Percentiles rank a stretch among this genome's conserved stretches.
phyloP scores from a whole-genome alignment of 495 filamentous ascomycete genomes.

The Penicillium pulvis region DNA sequence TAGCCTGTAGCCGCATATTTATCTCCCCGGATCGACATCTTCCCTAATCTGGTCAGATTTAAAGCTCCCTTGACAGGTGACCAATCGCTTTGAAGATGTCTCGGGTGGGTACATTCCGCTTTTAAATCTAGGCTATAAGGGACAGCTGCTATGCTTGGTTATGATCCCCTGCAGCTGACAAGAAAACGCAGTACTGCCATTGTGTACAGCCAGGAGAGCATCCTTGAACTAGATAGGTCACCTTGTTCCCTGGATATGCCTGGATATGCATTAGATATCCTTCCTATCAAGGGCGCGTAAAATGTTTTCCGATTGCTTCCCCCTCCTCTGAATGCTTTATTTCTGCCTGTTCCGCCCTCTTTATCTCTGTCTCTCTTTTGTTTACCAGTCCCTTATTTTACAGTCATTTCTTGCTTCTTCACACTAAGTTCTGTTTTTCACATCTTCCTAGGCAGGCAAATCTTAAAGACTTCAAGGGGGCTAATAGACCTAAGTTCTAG shows the following conservation, averaged over 20 bases:
- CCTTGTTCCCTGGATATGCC: background rate
- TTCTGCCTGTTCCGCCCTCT: no score
- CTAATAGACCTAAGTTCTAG: background rate
- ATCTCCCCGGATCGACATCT: conserved; percentile 27
- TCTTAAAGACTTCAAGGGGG: background rate
- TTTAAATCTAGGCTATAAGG: background rate
- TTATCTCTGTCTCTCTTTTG: no score
- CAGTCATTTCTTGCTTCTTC: no score
- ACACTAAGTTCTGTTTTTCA: background rate
- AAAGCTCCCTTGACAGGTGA: background rate
- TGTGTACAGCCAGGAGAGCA: background rate
- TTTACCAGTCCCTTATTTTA: no score
- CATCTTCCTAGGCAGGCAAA: background rate
- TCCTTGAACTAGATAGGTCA: background rate
- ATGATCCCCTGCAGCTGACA: background rate
- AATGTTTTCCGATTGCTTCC: no score
- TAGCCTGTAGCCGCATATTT: background rate
- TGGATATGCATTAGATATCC: background rate
- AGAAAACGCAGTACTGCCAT: background rate
- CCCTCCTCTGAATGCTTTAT: no score
- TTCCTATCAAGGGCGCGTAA: no score
- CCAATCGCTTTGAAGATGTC: background rate
- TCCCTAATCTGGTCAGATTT: background rate
- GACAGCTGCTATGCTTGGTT: background rate
- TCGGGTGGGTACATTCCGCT: background rate